Evolutionary conservation across 2,329 filamentous ascomycete species (phyloP).

Genomic region (Fusarium sp.): DNA sequence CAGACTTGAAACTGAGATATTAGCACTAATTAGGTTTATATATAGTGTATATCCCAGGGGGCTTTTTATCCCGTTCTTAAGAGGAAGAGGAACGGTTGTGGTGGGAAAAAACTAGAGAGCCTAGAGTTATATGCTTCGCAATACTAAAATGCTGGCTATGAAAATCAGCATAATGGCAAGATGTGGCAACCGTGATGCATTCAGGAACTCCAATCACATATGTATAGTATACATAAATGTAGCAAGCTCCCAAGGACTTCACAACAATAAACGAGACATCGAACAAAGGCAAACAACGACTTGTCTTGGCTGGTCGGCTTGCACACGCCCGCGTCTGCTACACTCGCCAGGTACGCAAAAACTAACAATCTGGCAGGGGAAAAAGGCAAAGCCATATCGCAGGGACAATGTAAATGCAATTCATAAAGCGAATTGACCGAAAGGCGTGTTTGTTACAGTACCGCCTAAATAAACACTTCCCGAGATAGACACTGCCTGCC

Average conservation of each 20-base stretch:
- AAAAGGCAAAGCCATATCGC: neutral
- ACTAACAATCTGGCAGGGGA: neutral
- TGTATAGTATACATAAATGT: too few relatives aligned
- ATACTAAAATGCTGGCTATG: too few relatives aligned
- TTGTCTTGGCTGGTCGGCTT: neutral
- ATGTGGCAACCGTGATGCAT: too few relatives aligned
- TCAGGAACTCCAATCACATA: too few relatives aligned
- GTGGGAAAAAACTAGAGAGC: too few relatives aligned
- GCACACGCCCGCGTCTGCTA: neutral
- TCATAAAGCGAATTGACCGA: neutral
- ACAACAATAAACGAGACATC: fast-evolving
- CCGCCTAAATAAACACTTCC: too few relatives aligned
- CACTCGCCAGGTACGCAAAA: neutral
- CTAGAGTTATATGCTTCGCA: too few relatives aligned
- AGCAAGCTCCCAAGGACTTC: neutral
- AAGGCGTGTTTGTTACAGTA: neutral
- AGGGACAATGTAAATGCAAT: neutral
- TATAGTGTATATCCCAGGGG: too few relatives aligned
- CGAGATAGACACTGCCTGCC: neutral
- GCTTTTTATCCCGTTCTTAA: too few relatives aligned
- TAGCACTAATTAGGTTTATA: neutral
- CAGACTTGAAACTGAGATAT: neutral
- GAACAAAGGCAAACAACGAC: neutral
- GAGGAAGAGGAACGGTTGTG: too few relatives aligned
- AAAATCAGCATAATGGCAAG: too few relatives aligned